A percentile compares a stretch with the other conserved stretches of the same genome.
phyloP scores from a whole-genome alignment of 768 basidiomycete genomes.

The Mycena metata region DNA sequence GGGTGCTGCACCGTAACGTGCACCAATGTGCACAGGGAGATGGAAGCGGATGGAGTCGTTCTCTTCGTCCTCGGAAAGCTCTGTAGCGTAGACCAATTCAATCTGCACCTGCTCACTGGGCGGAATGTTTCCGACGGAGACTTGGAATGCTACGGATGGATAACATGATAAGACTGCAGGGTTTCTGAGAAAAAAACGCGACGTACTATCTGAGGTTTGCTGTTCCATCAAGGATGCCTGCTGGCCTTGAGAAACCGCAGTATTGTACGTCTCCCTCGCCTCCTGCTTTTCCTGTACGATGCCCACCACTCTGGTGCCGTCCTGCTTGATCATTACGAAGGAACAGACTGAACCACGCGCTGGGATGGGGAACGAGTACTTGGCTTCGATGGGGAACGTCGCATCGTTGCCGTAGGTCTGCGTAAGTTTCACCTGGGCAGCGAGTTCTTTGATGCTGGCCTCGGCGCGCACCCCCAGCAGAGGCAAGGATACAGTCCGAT shows the following conservation, averaged over 20 bases:
- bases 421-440: slow-evolving; percentile 35
- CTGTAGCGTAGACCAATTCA: slow-evolving; percentile 33
- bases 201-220: slow-evolving; percentile 33
- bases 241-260: slow-evolving; percentile 27
- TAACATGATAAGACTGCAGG: not conserved
- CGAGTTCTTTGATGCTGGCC: slow-evolving; percentile 35
- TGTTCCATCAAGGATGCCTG: slow-evolving; percentile 36
- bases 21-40: slow-evolving; percentile 31
- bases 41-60: slow-evolving; percentile 32
- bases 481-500: slow-evolving; percentile 19
- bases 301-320: slow-evolving; percentile 35
- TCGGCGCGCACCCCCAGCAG: slow-evolving; percentile 27
- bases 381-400: slow-evolving; percentile 28
- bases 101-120: slow-evolving; percentile 30
- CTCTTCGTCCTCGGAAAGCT: slow-evolving; percentile 32
- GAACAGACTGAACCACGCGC: slow-evolving; percentile 23
- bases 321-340: slow-evolving; percentile 32
- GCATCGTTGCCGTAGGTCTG: slow-evolving; percentile 36
- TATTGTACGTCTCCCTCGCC: slow-evolving; percentile 32
- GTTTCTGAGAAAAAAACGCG: not conserved
- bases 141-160: slow-evolving; percentile 28
- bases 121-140: slow-evolving; percentile 33
- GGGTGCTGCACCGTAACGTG: slow-evolving; percentile 30
- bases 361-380: slow-evolving; percentile 35
- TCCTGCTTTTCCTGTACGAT: slow-evolving; percentile 34